Evolutionary conservation across 495 filamentous ascomycete species (phyloP), one percentile per base, ranked within the genome.

Genomic region (Hyaloscypha finlandica): DNA sequence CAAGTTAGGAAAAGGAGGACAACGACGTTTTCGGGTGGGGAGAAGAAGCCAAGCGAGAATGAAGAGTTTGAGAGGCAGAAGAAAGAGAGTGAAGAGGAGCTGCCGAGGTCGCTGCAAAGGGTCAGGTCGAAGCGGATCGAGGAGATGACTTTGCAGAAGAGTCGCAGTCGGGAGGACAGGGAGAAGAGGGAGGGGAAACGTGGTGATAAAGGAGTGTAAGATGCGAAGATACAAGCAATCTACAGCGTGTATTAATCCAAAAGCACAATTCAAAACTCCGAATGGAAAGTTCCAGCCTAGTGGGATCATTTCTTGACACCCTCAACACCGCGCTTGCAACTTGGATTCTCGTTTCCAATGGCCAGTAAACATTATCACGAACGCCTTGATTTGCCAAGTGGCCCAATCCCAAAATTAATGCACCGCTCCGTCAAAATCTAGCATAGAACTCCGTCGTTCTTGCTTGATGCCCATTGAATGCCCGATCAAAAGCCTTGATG

Each of bases 31-130:
- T 61, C 69, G 48, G 25, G 53, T 20, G 54, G 42, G 2, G 22
- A 65, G 5, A 63, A 70, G 31, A 57, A 59, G 8, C 30, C 9
- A n/a, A 56, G 33, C 55, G 33, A 59, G 22, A 39, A 66, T 9
- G 33, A 62, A 20, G 59, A 67, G 29, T 60, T 66, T 6, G 65
- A 66, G 20, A 59, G 62, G 14, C 65, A 71, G 37, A 65, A 63
- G 30, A 53, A 63, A 9, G 71, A 64, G 6, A 71, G 67, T 19
- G 73, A 73, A 25, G 70, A 77, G 29, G 74, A 77, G 59, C 63
- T 81, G 25, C 76, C 79, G 4, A 66, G 73, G 67, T 76, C 73
- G 29, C 65, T 80, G 29, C 79, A 78, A 32, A 73, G 78, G 19
- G 77, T 80, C 4, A 70, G 74, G 31, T 68, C 59, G 4, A 65